Evolutionary conservation across 2,329 filamentous ascomycete species (phyloP).

Genomic region (Trichophyton equinum): DNA sequence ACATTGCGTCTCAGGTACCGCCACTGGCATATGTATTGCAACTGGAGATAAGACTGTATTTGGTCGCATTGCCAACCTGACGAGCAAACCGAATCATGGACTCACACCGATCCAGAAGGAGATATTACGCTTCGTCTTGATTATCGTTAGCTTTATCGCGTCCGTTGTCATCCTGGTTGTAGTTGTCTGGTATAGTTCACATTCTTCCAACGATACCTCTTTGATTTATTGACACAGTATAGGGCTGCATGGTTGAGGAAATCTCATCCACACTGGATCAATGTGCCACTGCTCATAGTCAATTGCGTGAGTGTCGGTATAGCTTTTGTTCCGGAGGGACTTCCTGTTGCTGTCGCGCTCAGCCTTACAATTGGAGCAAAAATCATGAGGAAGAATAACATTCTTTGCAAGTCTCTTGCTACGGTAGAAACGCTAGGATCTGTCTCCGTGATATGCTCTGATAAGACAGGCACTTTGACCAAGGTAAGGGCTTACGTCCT

Average conservation of each 20-base stretch:
- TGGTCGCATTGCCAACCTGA: slow-evolving; percentile 60
- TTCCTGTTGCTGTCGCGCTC: slow-evolving; percentile 57
- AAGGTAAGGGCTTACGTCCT: slow-evolving; percentile 12
- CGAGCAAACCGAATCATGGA: slow-evolving; percentile 54
- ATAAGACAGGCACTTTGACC: slow-evolving; percentile 54
- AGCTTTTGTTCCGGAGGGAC: slow-evolving; percentile 63
- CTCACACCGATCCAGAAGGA: slow-evolving; percentile 61
- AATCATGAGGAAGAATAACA: slow-evolving; percentile 63
- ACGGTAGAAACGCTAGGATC: slow-evolving; percentile 64
- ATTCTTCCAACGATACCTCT: not conserved
- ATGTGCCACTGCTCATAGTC: slow-evolving; percentile 58
- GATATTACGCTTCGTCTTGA: slow-evolving; percentile 56
- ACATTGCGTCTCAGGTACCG: slow-evolving; percentile 58
- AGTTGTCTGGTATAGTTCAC: slow-evolving; percentile 46
- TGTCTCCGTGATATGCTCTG: slow-evolving; percentile 61
- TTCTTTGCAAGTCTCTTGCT: slow-evolving; percentile 68
- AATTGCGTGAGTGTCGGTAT: slow-evolving; percentile 60
- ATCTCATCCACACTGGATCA: slow-evolving; percentile 57
- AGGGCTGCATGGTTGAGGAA: slow-evolving; percentile 59
- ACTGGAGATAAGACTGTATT: slow-evolving; percentile 65
- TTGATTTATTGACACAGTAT: slow-evolving; percentile 11
- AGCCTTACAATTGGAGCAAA: slow-evolving; percentile 65
- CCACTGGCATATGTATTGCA: slow-evolving; percentile 54
- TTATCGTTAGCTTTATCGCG: slow-evolving; percentile 56
- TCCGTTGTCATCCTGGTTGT: slow-evolving; percentile 43